Base-by-base conservation (phyloP, 495 filamentous ascomycete species). In the Penicillium parvum region DNA sequence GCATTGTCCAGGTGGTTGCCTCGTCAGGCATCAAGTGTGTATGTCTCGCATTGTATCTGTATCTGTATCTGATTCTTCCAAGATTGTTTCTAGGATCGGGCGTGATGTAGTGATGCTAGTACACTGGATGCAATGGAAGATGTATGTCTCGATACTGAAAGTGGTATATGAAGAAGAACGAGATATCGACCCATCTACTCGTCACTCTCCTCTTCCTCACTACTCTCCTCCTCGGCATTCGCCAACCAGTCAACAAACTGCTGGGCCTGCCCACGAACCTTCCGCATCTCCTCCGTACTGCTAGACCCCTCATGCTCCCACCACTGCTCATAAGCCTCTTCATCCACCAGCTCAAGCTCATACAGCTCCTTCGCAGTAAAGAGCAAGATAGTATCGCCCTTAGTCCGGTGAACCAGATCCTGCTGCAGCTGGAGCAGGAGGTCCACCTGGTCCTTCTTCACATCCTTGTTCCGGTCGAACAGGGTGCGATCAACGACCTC, bases 291-390 rank as follows among this genome's bases (percentile, higher is more conserved):
- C 21, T 85, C 84, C 6, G 65, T 78, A 40, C 71, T 75, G 20
- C 68, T 76, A 6, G 80, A 79, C 52, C 78, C 75, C 46, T 72
- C 71, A 62, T 92, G 80, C 14, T 69, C 75, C 91, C 90, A 97
- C 92, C 92, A 98, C 44, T 78, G 76, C 57, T 90, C 68, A 32
- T 92, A 84, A 0, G 83, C 90, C 27, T 95, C 91, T 60, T 95
- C 87, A 59, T 96, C 90, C 1, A 96, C 61, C 5, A 96, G 73
- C 48, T 97, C 92, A 39, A 84, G 61, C 42, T 85, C 81, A 60
- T 95, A 94, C 40, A 95, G 68, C 60, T 85, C 81, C 69, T 91
- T 90, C 21, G 83, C 73, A 45, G 85, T 70, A 30, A 82, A 85
- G 5, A 91, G 71, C 3, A 97, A 69, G 3, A 96, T 71, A 8